These are phyloP conservation scores for Apium graveolens DNA, from an alignment of 129 eudicot species.

Conservation along the genomic window DNA sequence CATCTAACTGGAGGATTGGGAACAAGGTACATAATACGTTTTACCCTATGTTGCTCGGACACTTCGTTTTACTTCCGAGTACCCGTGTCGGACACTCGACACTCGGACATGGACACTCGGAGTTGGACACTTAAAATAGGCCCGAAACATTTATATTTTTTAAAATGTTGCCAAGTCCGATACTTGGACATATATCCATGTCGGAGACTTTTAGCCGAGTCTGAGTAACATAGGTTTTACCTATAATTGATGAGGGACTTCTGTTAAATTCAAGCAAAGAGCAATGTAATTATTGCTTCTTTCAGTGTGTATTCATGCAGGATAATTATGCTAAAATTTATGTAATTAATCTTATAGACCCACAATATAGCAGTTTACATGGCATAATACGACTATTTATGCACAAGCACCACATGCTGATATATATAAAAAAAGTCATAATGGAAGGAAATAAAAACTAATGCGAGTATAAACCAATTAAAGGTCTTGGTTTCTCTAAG, in stretches of 20 bases:
- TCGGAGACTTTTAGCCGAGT: too few species aligned
- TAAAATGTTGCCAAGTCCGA: too few species aligned
- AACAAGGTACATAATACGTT: conserved; percentile 28
- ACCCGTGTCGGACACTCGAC: too few species aligned
- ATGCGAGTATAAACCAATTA: background rate
- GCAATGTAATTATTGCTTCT: background rate
- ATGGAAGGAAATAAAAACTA: background rate
- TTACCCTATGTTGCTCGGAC: too few species aligned
- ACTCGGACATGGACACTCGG: too few species aligned
- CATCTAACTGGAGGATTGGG: conserved; percentile 12
- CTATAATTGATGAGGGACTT: conserved; percentile 2
- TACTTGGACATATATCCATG: too few species aligned
- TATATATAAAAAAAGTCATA: background rate
- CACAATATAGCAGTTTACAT: background rate
- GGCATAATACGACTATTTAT: background rate
- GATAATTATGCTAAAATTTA: background rate
- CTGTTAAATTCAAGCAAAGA: conserved; percentile 15
- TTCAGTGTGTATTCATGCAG: background rate
- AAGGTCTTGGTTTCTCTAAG: too few species aligned
- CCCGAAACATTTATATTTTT: too few species aligned
- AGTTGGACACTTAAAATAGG: too few species aligned
- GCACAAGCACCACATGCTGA: background rate
- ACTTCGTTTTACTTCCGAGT: too few species aligned
- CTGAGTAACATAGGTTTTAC: conserved; percentile 12
- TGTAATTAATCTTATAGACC: background rate